Evolutionary conservation across 2,329 filamentous ascomycete genomes (phyloP), one percentile per base, ranked within the genome.

Genomic region (Metarhizium guizhouense): DNA sequence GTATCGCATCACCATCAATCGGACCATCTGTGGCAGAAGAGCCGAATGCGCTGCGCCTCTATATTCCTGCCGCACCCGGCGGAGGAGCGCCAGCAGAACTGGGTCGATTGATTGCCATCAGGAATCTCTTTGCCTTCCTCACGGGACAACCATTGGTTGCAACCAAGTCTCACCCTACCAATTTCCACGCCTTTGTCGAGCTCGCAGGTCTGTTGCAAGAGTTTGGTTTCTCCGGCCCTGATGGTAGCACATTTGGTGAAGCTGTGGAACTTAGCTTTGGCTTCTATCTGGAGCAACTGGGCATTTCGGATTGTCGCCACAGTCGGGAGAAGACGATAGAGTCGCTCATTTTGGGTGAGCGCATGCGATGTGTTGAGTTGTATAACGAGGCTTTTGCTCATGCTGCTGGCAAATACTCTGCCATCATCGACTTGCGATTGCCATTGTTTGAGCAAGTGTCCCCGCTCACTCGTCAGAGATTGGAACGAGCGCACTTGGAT

Each of bases 341-440:
- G 70, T 88, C 86, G 0, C 79, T 97, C 50, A 80, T 97, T n/a
- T 76, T 99, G 11, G 92, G 89, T 55, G 93, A 99, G 72, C 82
- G 83, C 42, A 88, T 97, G 84, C 85, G 86, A 56, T 95, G 83
- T 51, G 82, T 86, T 64, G 80, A 85, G 7, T 79, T 99, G 2
- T 97, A 95, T 72, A 90, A 89, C 57, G 91, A 96, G 70, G 90
- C 90, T 0, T 97, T 96, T 65, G 85, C 91, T 5, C 94, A 97
- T 69, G 90, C 86, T 0, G 90, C 89, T 10, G 94, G 93, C 52
- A 95, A 94, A 70, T 90, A 93, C 57, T 81, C 88, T 20, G 79
- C 90, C 36, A 83, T 91, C 57, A 79, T 84, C 54, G 76, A 80
- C 2, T 72, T 91, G 50, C 81, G 84, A 47, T 85, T 83, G 52